Evolutionary conservation across 352 stramenopile genomes (phyloP).

Genomic region (Phytophthora crassamura): DNA sequence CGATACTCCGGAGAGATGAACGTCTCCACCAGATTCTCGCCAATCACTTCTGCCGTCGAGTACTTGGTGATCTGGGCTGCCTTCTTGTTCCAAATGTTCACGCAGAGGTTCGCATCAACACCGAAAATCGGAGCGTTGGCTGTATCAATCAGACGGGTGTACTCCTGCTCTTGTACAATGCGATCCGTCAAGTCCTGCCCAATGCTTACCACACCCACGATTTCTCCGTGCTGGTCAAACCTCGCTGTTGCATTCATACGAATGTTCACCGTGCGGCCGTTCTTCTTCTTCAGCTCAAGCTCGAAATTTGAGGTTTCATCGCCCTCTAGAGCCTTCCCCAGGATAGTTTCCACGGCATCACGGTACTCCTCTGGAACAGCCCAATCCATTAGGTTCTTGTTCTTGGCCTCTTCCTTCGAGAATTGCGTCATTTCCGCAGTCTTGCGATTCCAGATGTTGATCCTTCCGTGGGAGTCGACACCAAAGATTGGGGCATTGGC

Average conservation of each 20-base stretch:
- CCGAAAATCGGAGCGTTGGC: slow-evolving; percentile 93
- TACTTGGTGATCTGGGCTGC: slow-evolving; percentile 90
- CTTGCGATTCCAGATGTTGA: slow-evolving; percentile 94
- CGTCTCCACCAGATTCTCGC: slow-evolving; percentile 82
- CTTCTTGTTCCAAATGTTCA: slow-evolving; percentile 95
- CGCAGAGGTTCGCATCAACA: slow-evolving; percentile 86
- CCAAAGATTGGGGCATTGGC: slow-evolving; percentile 93
- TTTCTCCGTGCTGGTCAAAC: slow-evolving; percentile 74
- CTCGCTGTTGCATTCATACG: slow-evolving; percentile 73
- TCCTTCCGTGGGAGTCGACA: slow-evolving; percentile 71
- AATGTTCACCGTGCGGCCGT: slow-evolving; percentile 66
- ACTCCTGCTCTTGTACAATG: slow-evolving; percentile 89
- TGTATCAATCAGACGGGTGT: slow-evolving; percentile 91
- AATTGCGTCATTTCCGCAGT: slow-evolving; percentile 91
- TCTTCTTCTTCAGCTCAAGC: slow-evolving; percentile 76
- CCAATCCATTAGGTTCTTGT: slow-evolving; percentile 68
- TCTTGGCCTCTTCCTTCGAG: slow-evolving; percentile 88
- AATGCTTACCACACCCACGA: slow-evolving; percentile 88
- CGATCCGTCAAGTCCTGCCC: slow-evolving; percentile 88
- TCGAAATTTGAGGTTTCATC: slow-evolving; percentile 88
- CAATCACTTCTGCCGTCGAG: slow-evolving; percentile 78
- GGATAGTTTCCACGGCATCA: slow-evolving; percentile 50
- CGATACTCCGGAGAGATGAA: slow-evolving; percentile 86
- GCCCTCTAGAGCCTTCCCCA: slow-evolving; percentile 65
- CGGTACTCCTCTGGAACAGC: slow-evolving; percentile 69